Evolutionary conservation across 164 flowering plant species (phyloP).

Genomic region (grape (Vitis vinifera)): ASM3070453v1 NC_081806.1:19370001-19370500

Average conservation of each 20-base stretch:
- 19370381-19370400: constrained; percentile 95
- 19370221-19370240: constrained; percentile 53
- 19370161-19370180: constrained; percentile 75
- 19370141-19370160: constrained; percentile 85
- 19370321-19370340: too few species aligned
- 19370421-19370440: constrained; percentile 96
- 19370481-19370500: constrained; percentile 71
- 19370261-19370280: background rate
- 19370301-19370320: too few species aligned
- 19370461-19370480: constrained; percentile 76
- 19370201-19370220: constrained; percentile 53
- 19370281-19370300: too few species aligned
- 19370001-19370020: constrained; percentile 90
- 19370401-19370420: constrained; percentile 86
- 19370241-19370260: constrained; percentile 81
- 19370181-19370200: constrained; percentile 93
- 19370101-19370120: constrained; percentile 43
- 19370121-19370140: constrained; percentile 84
- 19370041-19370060: background rate
- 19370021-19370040: constrained; percentile 6
- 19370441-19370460: constrained; percentile 79
- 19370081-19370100: background rate
- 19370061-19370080: constrained; percentile 1
- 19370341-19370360: constrained; percentile 10
- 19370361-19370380: constrained; percentile 49